phyloP scores from a whole-genome alignment of 2,329 filamentous ascomycete species.

The Sarocladium brachiariae region DNA sequence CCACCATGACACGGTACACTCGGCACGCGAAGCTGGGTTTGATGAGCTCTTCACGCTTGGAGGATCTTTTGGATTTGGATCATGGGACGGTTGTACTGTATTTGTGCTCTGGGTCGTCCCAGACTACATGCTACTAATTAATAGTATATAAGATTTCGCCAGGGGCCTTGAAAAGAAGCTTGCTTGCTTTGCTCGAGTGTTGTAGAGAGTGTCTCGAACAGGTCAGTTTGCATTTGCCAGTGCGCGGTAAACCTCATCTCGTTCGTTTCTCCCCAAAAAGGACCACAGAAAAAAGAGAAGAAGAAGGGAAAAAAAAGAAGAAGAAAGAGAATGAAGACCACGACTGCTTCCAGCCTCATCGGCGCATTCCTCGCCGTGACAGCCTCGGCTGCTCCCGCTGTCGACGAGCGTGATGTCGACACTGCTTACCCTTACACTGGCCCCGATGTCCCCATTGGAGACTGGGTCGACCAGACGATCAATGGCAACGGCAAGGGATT shows the following conservation, averaged over 20 bases:
- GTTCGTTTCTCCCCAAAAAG: background rate
- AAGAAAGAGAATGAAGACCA: background rate
- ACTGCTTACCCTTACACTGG: constrained; percentile 37
- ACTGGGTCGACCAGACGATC: constrained; percentile 42
- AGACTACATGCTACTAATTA: background rate
- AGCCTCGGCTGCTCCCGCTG: background rate
- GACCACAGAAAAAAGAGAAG: too few relatives aligned
- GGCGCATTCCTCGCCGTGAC: background rate
- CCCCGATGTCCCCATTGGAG: constrained; percentile 39
- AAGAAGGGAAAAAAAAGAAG: too few relatives aligned
- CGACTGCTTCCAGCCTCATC: background rate
- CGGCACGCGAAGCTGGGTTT: background rate
- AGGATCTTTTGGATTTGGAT: background rate
- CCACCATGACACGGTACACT: background rate
- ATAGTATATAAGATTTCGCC: background rate
- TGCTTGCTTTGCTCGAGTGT: background rate
- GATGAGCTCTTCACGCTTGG: background rate
- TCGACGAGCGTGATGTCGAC: constrained; percentile 1
- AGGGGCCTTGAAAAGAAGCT: too few relatives aligned
- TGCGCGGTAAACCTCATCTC: background rate
- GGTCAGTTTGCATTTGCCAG: background rate
- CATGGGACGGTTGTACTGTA: background rate
- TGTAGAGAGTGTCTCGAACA: background rate
- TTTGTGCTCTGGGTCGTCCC: background rate
- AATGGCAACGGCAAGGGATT: constrained; percentile 47